These are phyloP conservation scores for Monosporozyma solicola DNA, from an alignment of 805 yeast genomes.

Conservation along the genomic window DNA sequence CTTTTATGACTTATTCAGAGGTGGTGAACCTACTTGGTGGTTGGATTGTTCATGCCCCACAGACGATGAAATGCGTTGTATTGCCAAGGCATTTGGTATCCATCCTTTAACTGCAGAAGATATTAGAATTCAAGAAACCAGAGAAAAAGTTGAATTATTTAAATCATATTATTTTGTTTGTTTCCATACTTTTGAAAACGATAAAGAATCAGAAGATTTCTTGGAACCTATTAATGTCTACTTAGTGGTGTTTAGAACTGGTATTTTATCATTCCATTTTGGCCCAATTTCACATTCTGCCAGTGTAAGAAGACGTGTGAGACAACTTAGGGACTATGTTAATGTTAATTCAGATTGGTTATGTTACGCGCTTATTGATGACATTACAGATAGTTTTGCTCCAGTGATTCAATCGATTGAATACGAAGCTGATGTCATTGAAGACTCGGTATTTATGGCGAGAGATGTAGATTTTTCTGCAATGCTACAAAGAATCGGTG, in stretches of 20 bases:
- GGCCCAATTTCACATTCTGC: conserved; percentile 62
- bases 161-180: conserved; percentile 86
- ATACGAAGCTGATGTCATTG: conserved; percentile 74
- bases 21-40: conserved; percentile 88
- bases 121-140: conserved; percentile 90
- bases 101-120: conserved; percentile 98
- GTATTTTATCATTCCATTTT: conserved; percentile 61
- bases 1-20: conserved; percentile 59
- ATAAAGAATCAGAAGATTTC: conserved; percentile 69
- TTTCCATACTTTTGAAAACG: conserved; percentile 93
- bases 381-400: conserved; percentile 76
- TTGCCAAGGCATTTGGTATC: conserved; percentile 90
- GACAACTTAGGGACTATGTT: conserved; percentile 70
- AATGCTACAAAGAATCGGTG: conserved; percentile 79
- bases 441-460: conserved; percentile 71
- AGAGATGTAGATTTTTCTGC: conserved; percentile 63
- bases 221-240: conserved; percentile 72
- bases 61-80: conserved; percentile 85
- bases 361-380: conserved; percentile 75
- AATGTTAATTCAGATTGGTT: conserved; percentile 75
- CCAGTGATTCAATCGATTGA: conserved; percentile 72
- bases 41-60: conserved; percentile 90
- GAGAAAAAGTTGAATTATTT: conserved; percentile 94
- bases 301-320: conserved; percentile 71
- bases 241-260: conserved; percentile 61